Conservation (phyloP, 2,329 filamentous ascomycete species). For the Fusarium praegraminearum region DNA sequence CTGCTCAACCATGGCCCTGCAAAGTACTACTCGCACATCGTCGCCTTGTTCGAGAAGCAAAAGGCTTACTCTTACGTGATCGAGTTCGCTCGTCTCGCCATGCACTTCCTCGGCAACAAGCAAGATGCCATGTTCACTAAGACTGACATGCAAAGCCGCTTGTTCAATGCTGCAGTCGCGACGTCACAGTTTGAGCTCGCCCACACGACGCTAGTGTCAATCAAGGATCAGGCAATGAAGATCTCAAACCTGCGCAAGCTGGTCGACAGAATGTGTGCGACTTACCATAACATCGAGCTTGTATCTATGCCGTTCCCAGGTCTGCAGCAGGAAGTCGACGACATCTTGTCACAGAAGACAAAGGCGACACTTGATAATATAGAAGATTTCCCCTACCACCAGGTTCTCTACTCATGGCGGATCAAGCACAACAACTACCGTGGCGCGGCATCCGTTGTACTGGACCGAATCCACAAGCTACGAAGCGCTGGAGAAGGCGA, state of each 20-base stretch:
- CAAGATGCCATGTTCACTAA: conserved; percentile 59
- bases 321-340: conserved; percentile 82
- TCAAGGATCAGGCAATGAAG: conserved; percentile 78
- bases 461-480: conserved; percentile 73
- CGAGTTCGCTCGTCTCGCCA: conserved; percentile 82
- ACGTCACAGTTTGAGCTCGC: conserved; percentile 85
- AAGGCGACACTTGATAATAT: conserved; percentile 74
- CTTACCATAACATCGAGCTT: conserved; percentile 74
- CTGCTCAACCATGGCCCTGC: conserved; percentile 78
- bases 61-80: conserved; percentile 84
- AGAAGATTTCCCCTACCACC: conserved; percentile 82
- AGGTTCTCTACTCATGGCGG: conserved; percentile 91
- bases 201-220: conserved; percentile 80
- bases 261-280: conserved; percentile 75
- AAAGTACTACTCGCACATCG: conserved; percentile 88
- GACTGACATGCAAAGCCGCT: conserved; percentile 80
- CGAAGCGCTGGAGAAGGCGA: conserved; percentile 70
- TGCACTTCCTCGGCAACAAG: conserved; percentile 68
- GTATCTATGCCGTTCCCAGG: conserved; percentile 82
- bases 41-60: conserved; percentile 82
- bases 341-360: conserved; percentile 78
- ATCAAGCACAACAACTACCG: conserved; percentile 88
- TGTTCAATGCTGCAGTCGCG: conserved; percentile 85
- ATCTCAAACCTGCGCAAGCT: conserved; percentile 78
- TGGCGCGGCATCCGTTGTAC: conserved; percentile 74